Evolutionary conservation across 495 filamentous ascomycete genomes (phyloP).

Genomic region (Beverwykella pulmonaria): DNA sequence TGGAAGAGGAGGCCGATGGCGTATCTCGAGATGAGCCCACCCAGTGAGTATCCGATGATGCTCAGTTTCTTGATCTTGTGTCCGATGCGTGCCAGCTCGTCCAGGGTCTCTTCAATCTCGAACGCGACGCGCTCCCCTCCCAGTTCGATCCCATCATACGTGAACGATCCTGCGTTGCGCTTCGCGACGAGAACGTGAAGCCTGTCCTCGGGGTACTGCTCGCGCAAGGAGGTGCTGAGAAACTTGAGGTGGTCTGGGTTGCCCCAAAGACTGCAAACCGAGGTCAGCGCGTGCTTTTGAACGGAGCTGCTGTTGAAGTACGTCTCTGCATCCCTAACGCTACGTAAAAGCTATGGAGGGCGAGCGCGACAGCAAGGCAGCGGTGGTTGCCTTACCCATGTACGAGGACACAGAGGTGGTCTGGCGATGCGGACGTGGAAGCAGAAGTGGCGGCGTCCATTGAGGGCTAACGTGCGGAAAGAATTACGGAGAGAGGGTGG

Average conservation of each 20-base stretch:
- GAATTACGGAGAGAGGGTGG: background rate
- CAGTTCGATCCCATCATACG: constrained; percentile 92
- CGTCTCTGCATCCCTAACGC: background rate
- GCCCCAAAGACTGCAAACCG: constrained; percentile 70
- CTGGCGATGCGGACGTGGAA: constrained; percentile 42
- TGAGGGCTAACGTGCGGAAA: background rate
- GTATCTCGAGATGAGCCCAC: constrained; percentile 85
- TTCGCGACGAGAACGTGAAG: constrained; percentile 76
- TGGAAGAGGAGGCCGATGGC: constrained; percentile 81
- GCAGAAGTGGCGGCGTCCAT: background rate
- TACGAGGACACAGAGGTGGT: constrained; percentile 91
- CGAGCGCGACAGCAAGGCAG: constrained; percentile 4
- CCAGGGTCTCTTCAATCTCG: constrained; percentile 84
- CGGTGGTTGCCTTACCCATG: constrained; percentile 69
- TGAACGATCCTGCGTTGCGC: constrained; percentile 78
- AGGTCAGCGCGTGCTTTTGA: constrained; percentile 5
- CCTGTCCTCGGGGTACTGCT: constrained; percentile 62
- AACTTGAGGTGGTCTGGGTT: constrained; percentile 81
- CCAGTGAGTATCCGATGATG: constrained; percentile 85
- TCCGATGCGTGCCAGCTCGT: constrained; percentile 64
- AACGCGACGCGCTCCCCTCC: constrained; percentile 84
- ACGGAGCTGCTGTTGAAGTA: background rate
- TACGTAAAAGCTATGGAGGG: background rate
- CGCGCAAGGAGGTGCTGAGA: constrained; percentile 67
- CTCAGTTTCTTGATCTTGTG: constrained; percentile 78